Base-by-base conservation (phyloP, 2,329 filamentous ascomycete genomes). In the Pochonia chlamydosporia region DNA sequence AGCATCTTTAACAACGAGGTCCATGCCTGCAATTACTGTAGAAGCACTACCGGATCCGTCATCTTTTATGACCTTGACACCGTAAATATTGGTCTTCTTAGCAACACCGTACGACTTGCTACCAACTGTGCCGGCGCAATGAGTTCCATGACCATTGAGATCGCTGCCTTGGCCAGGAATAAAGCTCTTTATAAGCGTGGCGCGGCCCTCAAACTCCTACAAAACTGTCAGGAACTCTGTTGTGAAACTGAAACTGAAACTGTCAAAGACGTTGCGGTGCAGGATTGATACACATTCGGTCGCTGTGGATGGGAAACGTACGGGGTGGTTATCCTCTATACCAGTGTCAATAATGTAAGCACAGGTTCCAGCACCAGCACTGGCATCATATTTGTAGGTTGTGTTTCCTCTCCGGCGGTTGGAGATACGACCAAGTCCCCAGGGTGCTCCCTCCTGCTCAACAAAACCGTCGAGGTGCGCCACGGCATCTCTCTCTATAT, bases 311-410 rank as follows among this genome's bases (percentile, higher is more conserved):
- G 31, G 16, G 7, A 7, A 3, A 55, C 69, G 48, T 65, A 63
- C 69, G 4, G 57, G 54, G 51, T 73, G 70, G 6, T 57, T 57
- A 13, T 59, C 43, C 26, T 60, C 62, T 46, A 73, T 69, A 7
- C 73, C 72, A 4, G 72, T 71, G 53, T 75, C 73, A 37, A 76
- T 65, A 33, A 76, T 60, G 52, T 75, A 75, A n/a, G 66, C 63
- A 31, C 66, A 74, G 7, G 67, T 68, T 6, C 65, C 69, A 40
- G 58, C 57, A 8, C 69, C 72, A 1, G 68, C 67, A 14, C 54
- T 64, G 5, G 59, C 56, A 35, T 73, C 68, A 47, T 67, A 73
- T 41, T 58, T 56, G 54, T 71, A 73, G 14, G 56, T 59, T 13
- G 54, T 61, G 18, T 55, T 51, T 7, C 59, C 59, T 3, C 59